Evolutionary conservation across 371 early-diverging fungal genomes (phyloP).

Genomic region (Mucor racemosus): DNA sequence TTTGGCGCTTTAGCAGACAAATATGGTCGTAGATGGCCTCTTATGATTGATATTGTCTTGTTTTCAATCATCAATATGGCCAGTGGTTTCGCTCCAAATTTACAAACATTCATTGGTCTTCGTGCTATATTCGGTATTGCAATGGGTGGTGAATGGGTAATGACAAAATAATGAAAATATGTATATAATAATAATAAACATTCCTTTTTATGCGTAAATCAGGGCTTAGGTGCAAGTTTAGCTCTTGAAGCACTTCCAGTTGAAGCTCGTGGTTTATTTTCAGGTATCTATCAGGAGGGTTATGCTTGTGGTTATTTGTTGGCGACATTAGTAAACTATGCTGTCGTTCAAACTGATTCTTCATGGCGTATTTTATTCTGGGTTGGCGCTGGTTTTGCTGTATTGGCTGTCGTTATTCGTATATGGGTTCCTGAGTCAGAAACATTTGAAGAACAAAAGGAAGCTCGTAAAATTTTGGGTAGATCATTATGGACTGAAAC

Average conservation of each 20-base stretch:
- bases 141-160: slow-evolving; percentile 80
- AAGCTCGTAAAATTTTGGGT: slow-evolving; percentile 38
- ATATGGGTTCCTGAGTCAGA: slow-evolving; percentile 71
- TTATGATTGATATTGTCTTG: slow-evolving; percentile 69
- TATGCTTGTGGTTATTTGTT: slow-evolving; percentile 72
- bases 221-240: slow-evolving; percentile 73
- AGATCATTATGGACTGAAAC: slow-evolving; percentile 46
- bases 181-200: background rate
- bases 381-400: slow-evolving; percentile 67
- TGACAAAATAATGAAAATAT: background rate
- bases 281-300: slow-evolving; percentile 75
- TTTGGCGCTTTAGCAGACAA: slow-evolving; percentile 72
- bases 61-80: slow-evolving; percentile 69
- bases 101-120: slow-evolving; percentile 47
- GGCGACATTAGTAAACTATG: slow-evolving; percentile 65
- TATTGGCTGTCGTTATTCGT: slow-evolving; percentile 61
- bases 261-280: slow-evolving; percentile 73
- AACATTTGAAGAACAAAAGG: slow-evolving; percentile 52
- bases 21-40: slow-evolving; percentile 71
- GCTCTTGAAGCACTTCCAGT: slow-evolving; percentile 72
- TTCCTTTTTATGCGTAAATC: background rate
- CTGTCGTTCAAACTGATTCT: slow-evolving; percentile 46
- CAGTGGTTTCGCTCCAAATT: slow-evolving; percentile 69
- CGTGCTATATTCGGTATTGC: slow-evolving; percentile 73
- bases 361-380: slow-evolving; percentile 77